phyloP scores from a whole-genome alignment of 768 basidiomycete genomes.

The Trametes punicea region DNA sequence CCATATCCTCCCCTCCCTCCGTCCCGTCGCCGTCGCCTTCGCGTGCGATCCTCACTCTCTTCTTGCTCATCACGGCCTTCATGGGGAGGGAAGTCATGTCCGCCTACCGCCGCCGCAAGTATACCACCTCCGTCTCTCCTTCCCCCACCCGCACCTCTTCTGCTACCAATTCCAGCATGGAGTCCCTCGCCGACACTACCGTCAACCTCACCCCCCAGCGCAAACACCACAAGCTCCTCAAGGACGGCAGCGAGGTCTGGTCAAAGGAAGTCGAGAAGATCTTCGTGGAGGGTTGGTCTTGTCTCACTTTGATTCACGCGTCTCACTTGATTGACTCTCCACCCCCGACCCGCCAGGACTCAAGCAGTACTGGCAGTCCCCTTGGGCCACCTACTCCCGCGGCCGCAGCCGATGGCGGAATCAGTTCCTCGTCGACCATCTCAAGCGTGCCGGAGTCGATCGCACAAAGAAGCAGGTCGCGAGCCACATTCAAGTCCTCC shows the following conservation, averaged over 20 bases:
- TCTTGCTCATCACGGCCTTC: slow-evolving; percentile 20
- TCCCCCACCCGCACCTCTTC: slow-evolving; percentile 25
- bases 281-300: slow-evolving; percentile 64
- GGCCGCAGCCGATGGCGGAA: slow-evolving; percentile 81
- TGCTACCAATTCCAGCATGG: slow-evolving; percentile 21
- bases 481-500: slow-evolving; percentile 80
- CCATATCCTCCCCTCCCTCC: slow-evolving; percentile 24
- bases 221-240: slow-evolving; percentile 81
- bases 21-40: neutral
- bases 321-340: slow-evolving; percentile 5
- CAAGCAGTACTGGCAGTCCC: slow-evolving; percentile 74
- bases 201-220: slow-evolving; percentile 65
- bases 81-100: slow-evolving; percentile 27
- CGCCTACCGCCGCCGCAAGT: slow-evolving; percentile 28
- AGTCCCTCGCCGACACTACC: slow-evolving; percentile 29
- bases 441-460: slow-evolving; percentile 63
- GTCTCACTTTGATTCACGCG: neutral
- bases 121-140: slow-evolving; percentile 29
- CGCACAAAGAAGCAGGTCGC: slow-evolving; percentile 87
- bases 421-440: slow-evolving; percentile 81
- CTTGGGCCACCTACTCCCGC: slow-evolving; percentile 76
- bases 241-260: slow-evolving; percentile 83
- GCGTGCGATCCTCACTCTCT: slow-evolving; percentile 11
- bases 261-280: slow-evolving; percentile 72
- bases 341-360: slow-evolving; percentile 49